These are phyloP conservation scores for Citrus cavaleriei DNA, from an alignment of 345 rosid species.

Conservation along the genomic window DNA sequence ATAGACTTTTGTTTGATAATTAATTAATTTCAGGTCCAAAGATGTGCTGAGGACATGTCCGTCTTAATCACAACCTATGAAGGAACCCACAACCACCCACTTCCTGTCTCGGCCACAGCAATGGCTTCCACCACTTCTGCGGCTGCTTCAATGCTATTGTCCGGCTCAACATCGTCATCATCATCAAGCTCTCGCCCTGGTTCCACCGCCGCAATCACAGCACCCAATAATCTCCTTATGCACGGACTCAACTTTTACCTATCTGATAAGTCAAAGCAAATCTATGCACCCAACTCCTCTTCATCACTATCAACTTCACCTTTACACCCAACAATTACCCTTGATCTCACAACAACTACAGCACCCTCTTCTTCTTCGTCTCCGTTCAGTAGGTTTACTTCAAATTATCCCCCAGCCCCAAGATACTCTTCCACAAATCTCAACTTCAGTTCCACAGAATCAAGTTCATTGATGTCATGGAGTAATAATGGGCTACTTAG, in stretches of 20 bases:
- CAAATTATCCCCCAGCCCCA: constrained; percentile 12
- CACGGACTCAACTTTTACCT: constrained; percentile 45
- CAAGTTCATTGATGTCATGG: constrained; percentile 32
- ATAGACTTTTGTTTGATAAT: neutral
- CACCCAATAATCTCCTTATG: constrained; percentile 34
- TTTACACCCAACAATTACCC: constrained; percentile 73
- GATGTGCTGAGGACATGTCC: constrained; percentile 82
- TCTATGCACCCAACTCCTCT: constrained; percentile 49
- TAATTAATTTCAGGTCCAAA: constrained; percentile 61
- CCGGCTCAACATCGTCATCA: constrained; percentile 59
- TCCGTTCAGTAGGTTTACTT: constrained; percentile 33
- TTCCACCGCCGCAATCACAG: constrained; percentile 10
- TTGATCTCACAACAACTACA: constrained; percentile 60
- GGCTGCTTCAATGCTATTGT: constrained; percentile 81
- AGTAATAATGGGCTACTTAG: constrained; percentile 32
- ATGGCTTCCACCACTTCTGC: constrained; percentile 96
- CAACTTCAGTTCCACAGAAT: constrained; percentile 50
- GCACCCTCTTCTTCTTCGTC: constrained; percentile 29
- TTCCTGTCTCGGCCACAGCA: constrained; percentile 83
- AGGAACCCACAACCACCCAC: constrained; percentile 94
- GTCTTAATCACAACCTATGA: constrained; percentile 85
- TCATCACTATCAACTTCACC: constrained; percentile 46
- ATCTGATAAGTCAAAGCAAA: constrained; percentile 38
- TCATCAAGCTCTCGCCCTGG: constrained; percentile 40
- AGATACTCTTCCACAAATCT: constrained; percentile 45